Percentiles rank a stretch among this genome's conserved stretches.
phyloP scores from a whole-genome alignment of 768 basidiomycete species.

The Lactifluus pinguis region DNA sequence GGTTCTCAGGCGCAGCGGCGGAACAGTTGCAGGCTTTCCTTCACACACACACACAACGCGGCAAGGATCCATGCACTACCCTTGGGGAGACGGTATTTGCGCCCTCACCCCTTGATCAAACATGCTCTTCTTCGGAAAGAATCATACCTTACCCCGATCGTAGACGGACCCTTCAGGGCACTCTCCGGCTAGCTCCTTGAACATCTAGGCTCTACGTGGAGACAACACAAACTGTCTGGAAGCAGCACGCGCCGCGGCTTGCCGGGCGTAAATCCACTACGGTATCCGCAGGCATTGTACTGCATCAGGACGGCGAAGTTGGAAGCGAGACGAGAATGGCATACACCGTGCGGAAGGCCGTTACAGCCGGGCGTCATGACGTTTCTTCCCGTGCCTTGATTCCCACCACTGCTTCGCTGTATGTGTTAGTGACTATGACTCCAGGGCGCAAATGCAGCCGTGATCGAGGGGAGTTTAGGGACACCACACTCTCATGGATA shows the following conservation, averaged over 20 bases:
- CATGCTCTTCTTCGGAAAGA: background rate
- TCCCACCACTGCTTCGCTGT: background rate
- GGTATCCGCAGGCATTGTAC: background rate
- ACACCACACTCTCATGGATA: background rate
- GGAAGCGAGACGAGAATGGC: constrained; percentile 9
- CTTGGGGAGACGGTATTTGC: background rate
- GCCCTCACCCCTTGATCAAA: background rate
- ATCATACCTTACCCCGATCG: constrained; percentile 5
- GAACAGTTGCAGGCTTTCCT: background rate
- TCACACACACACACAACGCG: background rate
- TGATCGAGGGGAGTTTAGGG: background rate
- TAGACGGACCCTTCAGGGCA: background rate
- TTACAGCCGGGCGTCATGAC: background rate
- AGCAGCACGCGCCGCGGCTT: background rate
- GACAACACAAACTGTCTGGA: background rate
- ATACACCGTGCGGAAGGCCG: background rate
- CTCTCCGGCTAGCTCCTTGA: background rate
- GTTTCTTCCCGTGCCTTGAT: constrained; percentile 10
- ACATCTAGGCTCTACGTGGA: background rate
- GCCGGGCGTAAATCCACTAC: background rate
- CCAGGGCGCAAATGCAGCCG: background rate
- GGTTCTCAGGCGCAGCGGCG: constrained; percentile 3
- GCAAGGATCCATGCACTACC: background rate
- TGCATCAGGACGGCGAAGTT: background rate
- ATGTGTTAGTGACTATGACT: background rate